phyloP scores from a whole-genome alignment of 805 yeast species.

The Vanderwaltozyma verrucispora region DNA sequence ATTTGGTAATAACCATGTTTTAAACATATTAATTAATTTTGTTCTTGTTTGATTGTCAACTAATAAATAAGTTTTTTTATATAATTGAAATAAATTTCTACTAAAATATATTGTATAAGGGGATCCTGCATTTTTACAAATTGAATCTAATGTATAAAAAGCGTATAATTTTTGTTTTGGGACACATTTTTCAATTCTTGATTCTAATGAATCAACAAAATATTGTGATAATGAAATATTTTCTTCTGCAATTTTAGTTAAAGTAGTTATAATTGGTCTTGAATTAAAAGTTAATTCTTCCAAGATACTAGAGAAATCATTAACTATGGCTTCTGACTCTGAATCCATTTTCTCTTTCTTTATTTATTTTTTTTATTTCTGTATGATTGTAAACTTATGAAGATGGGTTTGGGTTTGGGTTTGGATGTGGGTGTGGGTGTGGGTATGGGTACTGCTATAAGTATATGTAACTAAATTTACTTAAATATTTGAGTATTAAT shows the following conservation, averaged over 20 bases:
- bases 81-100: conserved; percentile 50
- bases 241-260: conserved; percentile 82
- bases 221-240: conserved; percentile 67
- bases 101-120: conserved; percentile 82
- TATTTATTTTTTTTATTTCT: too few relatives aligned
- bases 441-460: too few relatives aligned
- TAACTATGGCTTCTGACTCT: conserved; percentile 27
- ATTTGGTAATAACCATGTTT: conserved; percentile 75
- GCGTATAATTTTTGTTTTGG: conserved; percentile 81
- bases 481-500: too few relatives aligned
- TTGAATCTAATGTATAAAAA: conserved; percentile 79
- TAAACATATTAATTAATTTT: conserved; percentile 66
- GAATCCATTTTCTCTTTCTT: neutral
- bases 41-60: conserved; percentile 67
- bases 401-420: too few relatives aligned
- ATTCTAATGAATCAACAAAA: conserved; percentile 64
- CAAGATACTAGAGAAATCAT: conserved; percentile 64
- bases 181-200: conserved; percentile 62
- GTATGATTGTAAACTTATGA: too few relatives aligned
- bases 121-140: conserved; percentile 80
- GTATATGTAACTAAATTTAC: too few relatives aligned
- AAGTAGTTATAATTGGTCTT: conserved; percentile 74
- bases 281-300: conserved; percentile 79
- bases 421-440: too few relatives aligned
- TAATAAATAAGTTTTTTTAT: conserved; percentile 65